Evolutionary conservation across 495 filamentous ascomycete genomes (phyloP).

Genomic region (Aspergillus panamensis): DNA sequence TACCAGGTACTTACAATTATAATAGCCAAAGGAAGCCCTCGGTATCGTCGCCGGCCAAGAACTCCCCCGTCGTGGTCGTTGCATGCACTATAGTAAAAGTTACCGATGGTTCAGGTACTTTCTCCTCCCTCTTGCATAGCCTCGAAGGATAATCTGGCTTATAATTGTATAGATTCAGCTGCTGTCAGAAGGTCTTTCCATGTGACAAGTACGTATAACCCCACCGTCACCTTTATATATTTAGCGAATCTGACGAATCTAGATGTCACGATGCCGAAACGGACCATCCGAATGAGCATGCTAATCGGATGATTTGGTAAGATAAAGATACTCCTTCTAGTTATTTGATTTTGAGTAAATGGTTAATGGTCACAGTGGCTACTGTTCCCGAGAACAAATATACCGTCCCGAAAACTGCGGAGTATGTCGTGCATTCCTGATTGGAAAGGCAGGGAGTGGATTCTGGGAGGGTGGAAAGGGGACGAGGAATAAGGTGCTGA

Average conservation of each 20-base stretch:
- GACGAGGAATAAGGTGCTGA: conserved; percentile 63
- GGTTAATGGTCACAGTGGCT: conserved; percentile 46
- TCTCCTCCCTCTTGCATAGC: conserved; percentile 34
- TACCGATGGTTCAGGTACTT: conserved; percentile 78
- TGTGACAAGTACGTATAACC: conserved; percentile 62
- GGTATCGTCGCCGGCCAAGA: conserved; percentile 78
- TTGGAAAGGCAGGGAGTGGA: conserved; percentile 67
- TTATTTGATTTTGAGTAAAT: neutral
- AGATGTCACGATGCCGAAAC: conserved; percentile 73
- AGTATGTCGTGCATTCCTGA: conserved; percentile 68
- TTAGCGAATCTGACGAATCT: conserved; percentile 13
- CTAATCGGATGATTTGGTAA: conserved; percentile 82
- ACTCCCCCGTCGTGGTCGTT: conserved; percentile 70
- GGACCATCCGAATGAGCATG: conserved; percentile 77
- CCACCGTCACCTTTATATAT: neutral
- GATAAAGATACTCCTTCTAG: conserved; percentile 10
- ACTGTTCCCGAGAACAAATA: conserved; percentile 78
- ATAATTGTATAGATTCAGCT: conserved; percentile 48
- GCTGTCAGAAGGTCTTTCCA: conserved; percentile 65
- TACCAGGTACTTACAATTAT: conserved; percentile 1
- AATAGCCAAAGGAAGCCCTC: conserved; percentile 59
- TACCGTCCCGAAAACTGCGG: conserved; percentile 76
- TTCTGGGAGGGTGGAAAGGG: conserved; percentile 95
- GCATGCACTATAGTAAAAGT: conserved; percentile 72
- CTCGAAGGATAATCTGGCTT: neutral